A percentile compares a stretch with the other conserved stretches of the same genome.
These are phyloP conservation scores for Tylopilus rubrobrunneus DNA, from an alignment of 768 basidiomycete genomes.

Conservation along the genomic window DNA sequence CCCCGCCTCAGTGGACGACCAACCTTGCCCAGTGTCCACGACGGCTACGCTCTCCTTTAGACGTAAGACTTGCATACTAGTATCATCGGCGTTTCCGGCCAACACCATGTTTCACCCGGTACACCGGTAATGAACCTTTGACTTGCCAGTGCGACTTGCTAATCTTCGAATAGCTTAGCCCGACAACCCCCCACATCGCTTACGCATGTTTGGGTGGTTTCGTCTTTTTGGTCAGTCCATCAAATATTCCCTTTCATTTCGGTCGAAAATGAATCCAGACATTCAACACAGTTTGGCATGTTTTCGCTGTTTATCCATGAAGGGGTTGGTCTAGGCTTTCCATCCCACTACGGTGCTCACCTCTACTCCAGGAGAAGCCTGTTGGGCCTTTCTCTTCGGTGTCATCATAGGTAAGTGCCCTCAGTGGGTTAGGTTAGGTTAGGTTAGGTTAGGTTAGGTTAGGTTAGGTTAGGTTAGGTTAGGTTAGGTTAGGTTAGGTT, in stretches of 20 bases:
- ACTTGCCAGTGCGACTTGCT: constrained; percentile 1
- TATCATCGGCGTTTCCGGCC: background rate
- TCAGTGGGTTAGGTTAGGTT: too few species aligned
- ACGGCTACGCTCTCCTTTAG: constrained; percentile 1
- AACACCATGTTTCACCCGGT: constrained; percentile 51
- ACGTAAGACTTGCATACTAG: background rate
- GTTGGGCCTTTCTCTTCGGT: constrained; percentile 91
- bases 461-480: too few species aligned
- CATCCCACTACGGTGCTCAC: constrained; percentile 5
- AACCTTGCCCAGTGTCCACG: background rate
- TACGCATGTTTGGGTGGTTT: constrained; percentile 82
- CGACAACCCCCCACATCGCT: constrained; percentile 66
- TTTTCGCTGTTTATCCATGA: constrained; percentile 90
- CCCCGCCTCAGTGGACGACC: background rate
- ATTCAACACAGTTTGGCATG: constrained; percentile 75
- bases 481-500: too few species aligned
- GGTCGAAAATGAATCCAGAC: background rate
- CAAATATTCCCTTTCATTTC: background rate
- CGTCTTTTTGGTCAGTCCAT: constrained; percentile 60
- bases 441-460: too few species aligned
- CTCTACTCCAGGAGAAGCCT: constrained; percentile 74
- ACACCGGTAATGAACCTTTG: constrained; percentile 17
- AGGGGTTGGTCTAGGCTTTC: constrained; percentile 43
- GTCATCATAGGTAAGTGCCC: constrained; percentile 71
- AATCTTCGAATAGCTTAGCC: constrained; percentile 31